These are phyloP conservation scores for Arthrobotrys entomopaga DNA, from an alignment of 2,329 filamentous ascomycete genomes.

Conservation along the genomic window DNA sequence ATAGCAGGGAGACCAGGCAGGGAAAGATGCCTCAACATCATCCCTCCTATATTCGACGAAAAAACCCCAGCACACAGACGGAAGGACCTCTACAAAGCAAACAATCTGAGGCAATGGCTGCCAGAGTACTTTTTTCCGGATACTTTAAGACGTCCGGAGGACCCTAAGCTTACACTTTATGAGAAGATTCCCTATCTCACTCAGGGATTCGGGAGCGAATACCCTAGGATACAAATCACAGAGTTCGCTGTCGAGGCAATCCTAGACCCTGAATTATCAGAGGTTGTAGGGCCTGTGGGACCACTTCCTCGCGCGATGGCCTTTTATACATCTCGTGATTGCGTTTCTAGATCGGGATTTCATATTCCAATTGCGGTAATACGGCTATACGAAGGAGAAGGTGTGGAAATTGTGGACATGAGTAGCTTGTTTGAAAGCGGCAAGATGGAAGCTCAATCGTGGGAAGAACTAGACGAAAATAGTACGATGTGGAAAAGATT, in stretches of 20 bases:
- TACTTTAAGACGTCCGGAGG: not conserved
- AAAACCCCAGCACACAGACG: not conserved
- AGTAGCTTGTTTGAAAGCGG: slow-evolving; percentile 7
- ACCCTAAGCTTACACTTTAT: not conserved
- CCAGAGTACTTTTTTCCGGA: slow-evolving; percentile 21
- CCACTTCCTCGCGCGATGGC: slow-evolving; percentile 21
- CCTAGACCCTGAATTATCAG: slow-evolving; percentile 11
- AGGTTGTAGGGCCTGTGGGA: slow-evolving; percentile 7
- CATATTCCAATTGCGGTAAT: slow-evolving; percentile 11
- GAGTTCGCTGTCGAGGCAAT: slow-evolving; percentile 11
- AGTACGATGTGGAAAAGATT: slow-evolving; percentile 21
- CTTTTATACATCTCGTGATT: slow-evolving; percentile 24
- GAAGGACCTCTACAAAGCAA: slow-evolving; percentile 3
- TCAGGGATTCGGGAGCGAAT: not conserved
- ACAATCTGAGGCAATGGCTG: slow-evolving; percentile 7
- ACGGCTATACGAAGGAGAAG: slow-evolving; percentile 16
- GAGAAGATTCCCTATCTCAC: slow-evolving; percentile 13
- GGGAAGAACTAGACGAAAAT: slow-evolving; percentile 22
- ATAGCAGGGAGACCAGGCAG: slow-evolving; percentile 21
- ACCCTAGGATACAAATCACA: slow-evolving; percentile 17
- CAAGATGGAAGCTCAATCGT: slow-evolving; percentile 12
- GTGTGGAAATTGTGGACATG: slow-evolving; percentile 1
- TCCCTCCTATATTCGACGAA: slow-evolving; percentile 11
- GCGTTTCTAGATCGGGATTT: not conserved
- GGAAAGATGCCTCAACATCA: slow-evolving; percentile 37